Evolutionary conservation across 768 basidiomycete species (phyloP).

Genomic region (Royoungia palumana): DNA sequence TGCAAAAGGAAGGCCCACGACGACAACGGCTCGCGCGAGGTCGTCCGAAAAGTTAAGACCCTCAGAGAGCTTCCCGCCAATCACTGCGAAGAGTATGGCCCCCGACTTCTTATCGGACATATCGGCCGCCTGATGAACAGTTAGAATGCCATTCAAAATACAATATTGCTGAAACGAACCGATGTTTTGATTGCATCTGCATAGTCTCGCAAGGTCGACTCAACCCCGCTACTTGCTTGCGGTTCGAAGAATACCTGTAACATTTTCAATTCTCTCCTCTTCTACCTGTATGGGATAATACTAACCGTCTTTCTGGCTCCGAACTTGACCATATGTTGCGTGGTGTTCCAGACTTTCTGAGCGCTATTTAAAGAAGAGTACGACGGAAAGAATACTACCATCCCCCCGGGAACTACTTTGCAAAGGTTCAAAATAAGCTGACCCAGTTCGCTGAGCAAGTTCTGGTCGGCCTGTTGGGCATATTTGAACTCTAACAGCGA

Average conservation of each 20-base stretch:
- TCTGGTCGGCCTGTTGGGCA: constrained; percentile 61
- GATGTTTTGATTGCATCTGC: constrained; percentile 41
- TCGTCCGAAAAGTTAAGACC: constrained; percentile 77
- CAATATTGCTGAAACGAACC: constrained; percentile 15
- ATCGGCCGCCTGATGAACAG: constrained; percentile 15
- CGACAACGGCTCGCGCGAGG: constrained; percentile 80
- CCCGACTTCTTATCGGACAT: constrained; percentile 43
- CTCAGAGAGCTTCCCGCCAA: constrained; percentile 97
- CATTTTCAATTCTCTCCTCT: background rate
- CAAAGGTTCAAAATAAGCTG: constrained; percentile 78
- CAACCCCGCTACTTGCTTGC: constrained; percentile 65
- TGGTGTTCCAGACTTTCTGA: constrained; percentile 61
- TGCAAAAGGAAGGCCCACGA: constrained; percentile 91
- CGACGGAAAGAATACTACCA: constrained; percentile 94
- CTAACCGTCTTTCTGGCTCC: constrained; percentile 70
- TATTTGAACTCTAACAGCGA: constrained; percentile 79
- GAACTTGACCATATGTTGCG: constrained; percentile 60
- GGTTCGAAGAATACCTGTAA: constrained; percentile 87
- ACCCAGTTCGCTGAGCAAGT: constrained; percentile 77
- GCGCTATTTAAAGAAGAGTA: constrained; percentile 76
- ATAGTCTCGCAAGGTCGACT: constrained; percentile 72
- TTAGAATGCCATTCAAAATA: constrained; percentile 1
- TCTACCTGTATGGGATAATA: background rate
- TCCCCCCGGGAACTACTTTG: constrained; percentile 75
- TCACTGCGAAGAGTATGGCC: constrained; percentile 87